Evolutionary conservation across 2,329 filamentous ascomycete species (phyloP).

Genomic region (Monosporascus sp.): DNA sequence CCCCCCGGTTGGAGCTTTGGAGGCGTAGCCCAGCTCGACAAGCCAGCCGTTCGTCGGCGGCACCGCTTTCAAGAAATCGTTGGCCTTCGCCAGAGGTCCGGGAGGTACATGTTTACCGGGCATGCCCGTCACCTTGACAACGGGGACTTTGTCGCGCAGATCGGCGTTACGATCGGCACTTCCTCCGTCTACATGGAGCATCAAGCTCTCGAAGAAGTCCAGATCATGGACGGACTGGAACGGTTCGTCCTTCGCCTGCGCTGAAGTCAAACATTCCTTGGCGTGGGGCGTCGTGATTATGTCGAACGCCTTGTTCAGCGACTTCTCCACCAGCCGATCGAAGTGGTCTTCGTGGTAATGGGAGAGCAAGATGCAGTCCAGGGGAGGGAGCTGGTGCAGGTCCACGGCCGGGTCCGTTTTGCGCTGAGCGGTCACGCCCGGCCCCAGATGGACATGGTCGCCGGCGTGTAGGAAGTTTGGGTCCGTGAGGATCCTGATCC

Average conservation of each 20-base stretch:
- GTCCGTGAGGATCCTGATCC: conserved; percentile 50
- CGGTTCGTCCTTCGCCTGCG: conserved; percentile 34
- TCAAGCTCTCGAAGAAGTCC: conserved; percentile 49
- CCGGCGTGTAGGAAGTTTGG: conserved; percentile 63
- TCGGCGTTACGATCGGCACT: conserved; percentile 1
- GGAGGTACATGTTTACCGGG: conserved; percentile 59
- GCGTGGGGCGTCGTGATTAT: conserved; percentile 63
- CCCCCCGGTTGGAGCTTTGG: conserved; percentile 8
- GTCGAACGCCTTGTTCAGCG: conserved; percentile 44
- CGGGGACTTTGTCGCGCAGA: conserved; percentile 34
- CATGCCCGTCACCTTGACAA: conserved; percentile 56
- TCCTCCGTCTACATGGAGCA: conserved; percentile 30
- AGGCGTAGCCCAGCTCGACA: conserved; percentile 52
- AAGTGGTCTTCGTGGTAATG: conserved; percentile 58
- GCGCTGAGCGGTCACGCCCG: conserved; percentile 52
- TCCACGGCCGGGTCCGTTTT: conserved; percentile 57
- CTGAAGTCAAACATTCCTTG: conserved; percentile 42
- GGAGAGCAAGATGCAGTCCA: conserved; percentile 56
- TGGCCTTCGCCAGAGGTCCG: conserved; percentile 32
- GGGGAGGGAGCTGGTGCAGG: conserved; percentile 51
- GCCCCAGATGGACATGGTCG: conserved; percentile 62
- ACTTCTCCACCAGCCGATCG: conserved; percentile 33
- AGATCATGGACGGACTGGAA: conserved; percentile 52
- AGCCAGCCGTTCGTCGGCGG: conserved; percentile 66
- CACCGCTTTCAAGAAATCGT: conserved; percentile 37